Evolutionary conservation across 164 flowering plant species (phyloP).

Genomic region (Vitis rupestris): DNA sequence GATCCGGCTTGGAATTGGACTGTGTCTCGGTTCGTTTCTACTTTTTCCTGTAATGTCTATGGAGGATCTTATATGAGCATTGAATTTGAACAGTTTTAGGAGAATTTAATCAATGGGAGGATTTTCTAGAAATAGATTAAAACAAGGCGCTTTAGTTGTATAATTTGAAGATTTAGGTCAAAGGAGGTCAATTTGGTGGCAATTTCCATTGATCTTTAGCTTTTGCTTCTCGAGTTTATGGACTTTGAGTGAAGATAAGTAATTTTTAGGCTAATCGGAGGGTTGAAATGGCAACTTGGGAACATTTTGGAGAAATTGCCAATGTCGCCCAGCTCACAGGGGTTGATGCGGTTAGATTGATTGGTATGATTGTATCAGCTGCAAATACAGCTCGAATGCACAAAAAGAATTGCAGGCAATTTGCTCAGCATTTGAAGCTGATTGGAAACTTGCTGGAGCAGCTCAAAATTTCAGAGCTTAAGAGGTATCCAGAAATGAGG

Average conservation of each 20-base stretch:
- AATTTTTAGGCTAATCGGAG: neutral
- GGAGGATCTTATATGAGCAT: no score
- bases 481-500: conserved; percentile 84
- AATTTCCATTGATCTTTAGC: neutral
- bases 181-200: neutral
- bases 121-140: neutral
- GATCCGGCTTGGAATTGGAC: conserved; percentile 9
- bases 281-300: conserved; percentile 40
- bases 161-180: neutral
- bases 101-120: neutral
- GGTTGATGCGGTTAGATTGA: conserved; percentile 67
- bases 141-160: neutral
- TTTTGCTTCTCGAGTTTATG: no score
- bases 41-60: neutral
- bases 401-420: conserved; percentile 92
- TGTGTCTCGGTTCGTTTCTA: neutral
- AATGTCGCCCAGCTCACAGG: conserved; percentile 67
- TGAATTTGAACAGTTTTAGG: no score
- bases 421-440: conserved; percentile 85
- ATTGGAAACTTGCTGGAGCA: conserved; percentile 90
- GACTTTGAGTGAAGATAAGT: neutral
- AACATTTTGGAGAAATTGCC: conserved; percentile 55
- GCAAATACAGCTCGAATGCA: conserved; percentile 92
- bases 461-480: conserved; percentile 86
- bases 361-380: conserved; percentile 81